These are phyloP conservation scores for Penicillium arizonense DNA, from an alignment of 495 filamentous ascomycete genomes.

Conservation along the genomic window DNA sequence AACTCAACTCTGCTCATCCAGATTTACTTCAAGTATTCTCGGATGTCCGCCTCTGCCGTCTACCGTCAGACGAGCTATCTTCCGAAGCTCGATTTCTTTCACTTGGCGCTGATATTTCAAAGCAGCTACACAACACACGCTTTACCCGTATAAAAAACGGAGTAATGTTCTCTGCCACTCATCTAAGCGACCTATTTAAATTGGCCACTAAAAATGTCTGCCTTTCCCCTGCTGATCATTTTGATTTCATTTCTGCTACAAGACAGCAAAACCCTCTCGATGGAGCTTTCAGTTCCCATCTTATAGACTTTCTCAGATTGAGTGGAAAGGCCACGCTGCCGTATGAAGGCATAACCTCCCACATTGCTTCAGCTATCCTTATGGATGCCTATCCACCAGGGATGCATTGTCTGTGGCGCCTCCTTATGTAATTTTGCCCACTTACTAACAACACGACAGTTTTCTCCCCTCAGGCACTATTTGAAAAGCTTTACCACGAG, in stretches of 20 bases:
- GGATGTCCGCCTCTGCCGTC: constrained; percentile 4
- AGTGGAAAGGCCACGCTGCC: constrained; percentile 3
- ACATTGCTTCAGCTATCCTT: constrained; percentile 24
- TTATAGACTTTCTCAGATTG: constrained; percentile 11
- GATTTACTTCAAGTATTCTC: constrained; percentile 1
- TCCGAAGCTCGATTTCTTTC: constrained; percentile 6
- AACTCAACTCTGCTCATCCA: background rate
- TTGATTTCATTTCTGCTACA: constrained; percentile 19
- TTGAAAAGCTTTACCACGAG: constrained; percentile 14
- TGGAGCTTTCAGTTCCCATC: constrained; percentile 16
- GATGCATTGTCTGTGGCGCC: constrained; percentile 22
- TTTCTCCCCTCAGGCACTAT: constrained; percentile 17
- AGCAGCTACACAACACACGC: background rate
- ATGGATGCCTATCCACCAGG: constrained; percentile 22
- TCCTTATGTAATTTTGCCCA: background rate
- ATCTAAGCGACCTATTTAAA: constrained; percentile 21
- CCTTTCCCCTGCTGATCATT: constrained; percentile 11
- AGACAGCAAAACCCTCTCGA: constrained; percentile 14
- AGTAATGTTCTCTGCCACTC: constrained; percentile 17
- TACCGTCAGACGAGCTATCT: constrained; percentile 2
- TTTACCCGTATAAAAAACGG: background rate
- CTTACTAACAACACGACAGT: constrained; percentile 7
- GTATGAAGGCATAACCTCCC: constrained; percentile 10
- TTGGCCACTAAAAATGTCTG: constrained; percentile 9
- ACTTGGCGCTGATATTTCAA: constrained; percentile 3